phyloP scores from a whole-genome alignment of 176 grass and related monocot species.

The Avena eriantha region DNA sequence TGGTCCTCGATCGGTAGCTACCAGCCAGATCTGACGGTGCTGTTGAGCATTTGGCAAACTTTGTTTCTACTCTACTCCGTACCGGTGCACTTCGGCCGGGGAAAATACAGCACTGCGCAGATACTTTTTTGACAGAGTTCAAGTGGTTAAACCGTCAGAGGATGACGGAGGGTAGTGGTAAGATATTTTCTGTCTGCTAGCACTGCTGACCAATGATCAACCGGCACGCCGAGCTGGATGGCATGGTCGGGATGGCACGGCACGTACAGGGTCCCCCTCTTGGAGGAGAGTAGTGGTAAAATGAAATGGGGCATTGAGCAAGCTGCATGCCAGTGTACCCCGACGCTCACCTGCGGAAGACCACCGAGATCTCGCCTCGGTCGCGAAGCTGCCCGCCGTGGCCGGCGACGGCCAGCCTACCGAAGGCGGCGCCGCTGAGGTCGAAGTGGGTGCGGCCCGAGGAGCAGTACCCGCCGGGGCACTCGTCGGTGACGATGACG shows the following conservation, averaged over 20 bases:
- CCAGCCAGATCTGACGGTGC: slow-evolving; percentile 35
- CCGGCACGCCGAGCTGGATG: background rate
- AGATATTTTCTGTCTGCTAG: background rate
- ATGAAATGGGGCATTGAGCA: background rate
- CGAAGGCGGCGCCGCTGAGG: slow-evolving; percentile 90
- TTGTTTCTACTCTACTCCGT: slow-evolving; percentile 15
- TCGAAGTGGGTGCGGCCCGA: slow-evolving; percentile 82
- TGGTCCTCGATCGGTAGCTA: slow-evolving; percentile 29
- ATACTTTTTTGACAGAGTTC: slow-evolving; percentile 26
- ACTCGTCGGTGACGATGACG: slow-evolving; percentile 93
- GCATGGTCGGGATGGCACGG: background rate
- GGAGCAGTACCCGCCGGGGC: slow-evolving; percentile 77
- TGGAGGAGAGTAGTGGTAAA: background rate
- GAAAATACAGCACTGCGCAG: background rate
- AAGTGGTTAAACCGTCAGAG: slow-evolving; percentile 35
- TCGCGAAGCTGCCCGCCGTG: slow-evolving; percentile 59
- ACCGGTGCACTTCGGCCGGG: background rate
- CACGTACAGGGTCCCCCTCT: background rate
- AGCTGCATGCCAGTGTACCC: background rate
- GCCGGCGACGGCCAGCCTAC: slow-evolving; percentile 73
- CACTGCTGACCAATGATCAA: background rate
- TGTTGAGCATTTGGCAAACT: slow-evolving; percentile 1
- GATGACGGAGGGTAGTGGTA: background rate
- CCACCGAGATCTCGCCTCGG: slow-evolving; percentile 75
- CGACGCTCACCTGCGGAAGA: slow-evolving; percentile 66